Conservation (phyloP, 2,329 filamentous ascomycete species). For the Aspergillus sp. region DNA sequence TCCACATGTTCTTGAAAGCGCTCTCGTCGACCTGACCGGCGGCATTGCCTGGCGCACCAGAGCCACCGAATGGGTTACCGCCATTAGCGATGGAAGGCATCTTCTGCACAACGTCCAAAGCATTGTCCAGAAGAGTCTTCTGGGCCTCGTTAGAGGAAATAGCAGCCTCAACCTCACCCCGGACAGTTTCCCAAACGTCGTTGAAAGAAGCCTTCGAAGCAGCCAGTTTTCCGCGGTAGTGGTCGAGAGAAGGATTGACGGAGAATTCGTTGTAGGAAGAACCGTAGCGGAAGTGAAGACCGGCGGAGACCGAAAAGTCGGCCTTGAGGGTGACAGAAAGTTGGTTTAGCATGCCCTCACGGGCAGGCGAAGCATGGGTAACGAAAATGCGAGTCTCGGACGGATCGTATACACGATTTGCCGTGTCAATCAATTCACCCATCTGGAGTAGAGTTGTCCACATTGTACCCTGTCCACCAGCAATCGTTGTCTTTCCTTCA, state of each 20-base stretch:
- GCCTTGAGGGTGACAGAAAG: constrained; percentile 95
- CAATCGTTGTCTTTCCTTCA: constrained; percentile 95
- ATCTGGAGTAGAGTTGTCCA: constrained; percentile 98
- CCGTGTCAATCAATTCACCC: constrained; percentile 95
- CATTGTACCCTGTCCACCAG: constrained; percentile 97
- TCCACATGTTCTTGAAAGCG: constrained; percentile 99
- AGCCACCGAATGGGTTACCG: constrained; percentile 93
- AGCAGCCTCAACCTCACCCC: constrained; percentile 88
- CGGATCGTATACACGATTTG: constrained; percentile 95
- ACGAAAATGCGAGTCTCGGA: constrained; percentile 96
- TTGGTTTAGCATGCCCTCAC: constrained; percentile 95
- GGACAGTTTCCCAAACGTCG: constrained; percentile 98
- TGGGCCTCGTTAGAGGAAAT: constrained; percentile 92
- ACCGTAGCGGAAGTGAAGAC: constrained; percentile 96
- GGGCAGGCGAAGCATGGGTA: constrained; percentile 92
- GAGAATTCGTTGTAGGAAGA: constrained; percentile 99
- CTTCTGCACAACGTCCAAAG: constrained; percentile 90
- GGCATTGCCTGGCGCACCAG: constrained; percentile 62
- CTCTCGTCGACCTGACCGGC: constrained; percentile 95
- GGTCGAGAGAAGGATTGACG: constrained; percentile 94
- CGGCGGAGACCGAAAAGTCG: constrained; percentile 96
- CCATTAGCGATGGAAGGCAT: constrained; percentile 95
- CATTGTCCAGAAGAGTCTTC: constrained; percentile 85
- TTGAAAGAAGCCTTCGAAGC: constrained; percentile 98
- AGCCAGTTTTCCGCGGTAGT: constrained; percentile 96